Evolutionary conservation across 768 basidiomycete genomes (phyloP).

Genomic region (Mycena maculata): DNA sequence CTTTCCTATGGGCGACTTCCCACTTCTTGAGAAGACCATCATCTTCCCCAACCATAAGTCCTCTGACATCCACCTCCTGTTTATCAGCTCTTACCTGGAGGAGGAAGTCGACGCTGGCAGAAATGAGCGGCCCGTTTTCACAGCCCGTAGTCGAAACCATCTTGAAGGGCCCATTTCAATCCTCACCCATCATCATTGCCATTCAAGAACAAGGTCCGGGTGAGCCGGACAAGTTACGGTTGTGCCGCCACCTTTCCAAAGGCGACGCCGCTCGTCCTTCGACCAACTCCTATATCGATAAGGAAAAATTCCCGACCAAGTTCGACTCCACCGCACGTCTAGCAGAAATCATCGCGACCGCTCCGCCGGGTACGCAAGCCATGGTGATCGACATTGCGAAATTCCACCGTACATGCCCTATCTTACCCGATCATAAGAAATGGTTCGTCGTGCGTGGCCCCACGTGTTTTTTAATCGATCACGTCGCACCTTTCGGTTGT

Average conservation of each 20-base stretch:
- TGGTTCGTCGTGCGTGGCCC: background rate
- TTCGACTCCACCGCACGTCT: constrained; percentile 27
- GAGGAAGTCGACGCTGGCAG: constrained; percentile 31
- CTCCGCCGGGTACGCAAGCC: background rate
- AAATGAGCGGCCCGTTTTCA: constrained; percentile 40
- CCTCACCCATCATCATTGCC: constrained; percentile 40
- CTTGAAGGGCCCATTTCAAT: constrained; percentile 43
- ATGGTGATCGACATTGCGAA: constrained; percentile 1
- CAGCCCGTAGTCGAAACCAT: constrained; percentile 32
- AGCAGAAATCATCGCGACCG: constrained; percentile 11
- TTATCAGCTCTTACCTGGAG: constrained; percentile 32
- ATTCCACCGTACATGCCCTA: background rate
- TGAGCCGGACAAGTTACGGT: constrained; percentile 33
- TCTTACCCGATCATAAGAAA: background rate
- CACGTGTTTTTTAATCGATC: background rate
- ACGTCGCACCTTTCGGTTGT: background rate
- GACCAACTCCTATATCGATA: constrained; percentile 34
- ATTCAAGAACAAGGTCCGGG: constrained; percentile 22
- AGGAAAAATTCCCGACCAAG: constrained; percentile 35
- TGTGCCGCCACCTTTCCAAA: constrained; percentile 41
- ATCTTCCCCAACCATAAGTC: constrained; percentile 42
- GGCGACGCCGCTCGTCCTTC: constrained; percentile 1
- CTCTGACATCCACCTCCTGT: background rate
- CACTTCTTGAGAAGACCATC: constrained; percentile 21
- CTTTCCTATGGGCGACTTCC: constrained; percentile 46